Conservation (phyloP, 2,329 filamentous ascomycete genomes). For the Tolypocladium cylindrosporum region DNA sequence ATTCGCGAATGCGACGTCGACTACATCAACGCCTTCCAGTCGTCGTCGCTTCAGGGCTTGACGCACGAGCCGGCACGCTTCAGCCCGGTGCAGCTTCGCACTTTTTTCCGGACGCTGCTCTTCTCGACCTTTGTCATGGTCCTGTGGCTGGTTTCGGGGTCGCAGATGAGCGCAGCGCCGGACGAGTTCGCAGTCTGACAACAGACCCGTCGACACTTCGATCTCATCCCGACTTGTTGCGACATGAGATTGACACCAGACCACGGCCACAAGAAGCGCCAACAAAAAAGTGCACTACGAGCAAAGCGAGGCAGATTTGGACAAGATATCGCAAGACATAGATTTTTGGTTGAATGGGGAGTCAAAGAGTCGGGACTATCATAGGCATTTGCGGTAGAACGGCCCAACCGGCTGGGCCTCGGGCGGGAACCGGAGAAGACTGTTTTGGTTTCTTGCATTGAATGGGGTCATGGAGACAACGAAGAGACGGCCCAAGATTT, state of each 20-base stretch:
- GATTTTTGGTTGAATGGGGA: background rate
- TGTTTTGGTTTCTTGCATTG: background rate
- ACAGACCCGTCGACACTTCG: background rate
- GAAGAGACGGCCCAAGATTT: constrained; percentile 1
- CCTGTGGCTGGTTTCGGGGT: constrained; percentile 32
- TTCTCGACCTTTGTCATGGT: constrained; percentile 31
- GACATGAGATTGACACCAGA: background rate
- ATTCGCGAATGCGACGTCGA: constrained; percentile 48
- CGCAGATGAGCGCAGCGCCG: constrained; percentile 11
- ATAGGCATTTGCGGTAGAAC: background rate
- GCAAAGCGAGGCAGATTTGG: background rate
- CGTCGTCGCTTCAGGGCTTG: constrained; percentile 21
- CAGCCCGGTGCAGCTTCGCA: constrained; percentile 17
- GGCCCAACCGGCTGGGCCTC: background rate
- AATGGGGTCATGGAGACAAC: background rate
- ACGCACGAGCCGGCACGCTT: constrained; percentile 5
- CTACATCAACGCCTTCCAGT: constrained; percentile 44
- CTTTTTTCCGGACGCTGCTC: constrained; percentile 32
- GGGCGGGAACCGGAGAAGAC: background rate
- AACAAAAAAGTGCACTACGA: background rate
- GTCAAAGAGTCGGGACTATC: background rate
- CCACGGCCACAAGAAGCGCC: background rate
- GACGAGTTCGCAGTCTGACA: background rate
- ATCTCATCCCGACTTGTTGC: background rate
- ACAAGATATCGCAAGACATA: background rate